phyloP scores from a whole-genome alignment of 192 early-diverging fungal genomes.

The Phycomyces blakesleeanus region DNA sequence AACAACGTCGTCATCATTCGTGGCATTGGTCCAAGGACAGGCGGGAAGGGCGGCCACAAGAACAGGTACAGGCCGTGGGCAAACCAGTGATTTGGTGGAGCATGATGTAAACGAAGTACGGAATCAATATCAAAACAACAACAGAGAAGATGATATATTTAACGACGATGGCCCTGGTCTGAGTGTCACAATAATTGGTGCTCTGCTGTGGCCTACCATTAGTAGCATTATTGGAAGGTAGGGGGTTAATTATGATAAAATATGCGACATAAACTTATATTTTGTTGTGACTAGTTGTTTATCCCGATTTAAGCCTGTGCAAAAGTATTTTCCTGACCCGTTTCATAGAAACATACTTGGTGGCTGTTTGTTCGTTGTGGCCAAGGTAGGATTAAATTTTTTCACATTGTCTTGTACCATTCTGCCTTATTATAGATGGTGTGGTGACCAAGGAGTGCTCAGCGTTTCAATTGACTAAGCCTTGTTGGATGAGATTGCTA shows the following conservation, averaged over 20 bases:
- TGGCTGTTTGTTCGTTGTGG: slow-evolving; percentile 31
- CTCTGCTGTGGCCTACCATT: slow-evolving; percentile 62
- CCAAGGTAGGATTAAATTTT: slow-evolving; percentile 15
- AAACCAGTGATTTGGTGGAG: no score
- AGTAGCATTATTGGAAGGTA: slow-evolving; percentile 61
- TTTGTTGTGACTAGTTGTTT: not conserved
- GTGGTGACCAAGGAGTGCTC: no score
- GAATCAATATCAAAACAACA: slow-evolving; percentile 26
- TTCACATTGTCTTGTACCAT: slow-evolving; percentile 42
- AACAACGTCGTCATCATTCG: no score
- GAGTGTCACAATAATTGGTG: slow-evolving; percentile 59
- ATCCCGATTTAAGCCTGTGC: slow-evolving; percentile 11
- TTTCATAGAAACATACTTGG: slow-evolving; percentile 32
- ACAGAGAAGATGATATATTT: slow-evolving; percentile 9
- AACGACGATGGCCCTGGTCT: slow-evolving; percentile 15
- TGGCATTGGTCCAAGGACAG: no score
- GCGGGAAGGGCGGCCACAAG: no score
- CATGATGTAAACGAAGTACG: not conserved
- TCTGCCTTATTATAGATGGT: no score
- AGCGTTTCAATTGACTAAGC: no score
- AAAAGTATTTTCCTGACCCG: slow-evolving; percentile 26
- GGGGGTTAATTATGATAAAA: not conserved
- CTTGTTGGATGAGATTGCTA: no score
- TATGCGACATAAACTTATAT: not conserved
- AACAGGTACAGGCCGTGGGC: no score